Evolutionary conservation across 1,139 yeast genomes (phyloP).

Genomic region (Yamadazyma dushanensis): DNA sequence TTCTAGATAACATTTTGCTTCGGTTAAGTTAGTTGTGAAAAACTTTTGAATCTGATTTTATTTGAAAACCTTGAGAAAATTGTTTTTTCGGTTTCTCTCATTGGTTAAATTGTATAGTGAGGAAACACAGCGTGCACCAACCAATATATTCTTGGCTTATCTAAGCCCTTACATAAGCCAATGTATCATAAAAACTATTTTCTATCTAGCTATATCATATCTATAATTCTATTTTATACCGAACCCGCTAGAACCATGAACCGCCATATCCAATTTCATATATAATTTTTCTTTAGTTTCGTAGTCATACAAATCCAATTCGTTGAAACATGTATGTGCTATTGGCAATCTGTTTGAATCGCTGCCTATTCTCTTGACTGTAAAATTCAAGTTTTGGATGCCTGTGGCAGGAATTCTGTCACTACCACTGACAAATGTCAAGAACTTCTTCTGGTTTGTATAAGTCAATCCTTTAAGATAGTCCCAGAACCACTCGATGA

Average conservation of each 20-base stretch:
- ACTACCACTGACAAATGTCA: slow-evolving; percentile 84
- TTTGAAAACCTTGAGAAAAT: slow-evolving; percentile 15
- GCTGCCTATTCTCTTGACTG: slow-evolving; percentile 56
- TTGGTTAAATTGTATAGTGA: slow-evolving; percentile 7
- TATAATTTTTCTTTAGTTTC: slow-evolving; percentile 49
- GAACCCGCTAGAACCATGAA: slow-evolving; percentile 82
- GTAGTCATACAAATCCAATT: slow-evolving; percentile 75
- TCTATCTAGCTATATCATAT: not conserved
- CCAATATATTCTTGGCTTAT: not conserved
- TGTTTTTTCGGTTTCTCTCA: slow-evolving; percentile 17
- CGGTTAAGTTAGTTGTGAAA: slow-evolving; percentile 8
- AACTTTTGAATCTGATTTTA: slow-evolving; percentile 10
- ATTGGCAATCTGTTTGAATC: slow-evolving; percentile 64
- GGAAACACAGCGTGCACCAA: slow-evolving; percentile 1
- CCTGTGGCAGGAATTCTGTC: slow-evolving; percentile 95
- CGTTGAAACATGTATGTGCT: slow-evolving; percentile 94
- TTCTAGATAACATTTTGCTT: slow-evolving; percentile 18
- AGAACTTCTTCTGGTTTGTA: slow-evolving; percentile 56
- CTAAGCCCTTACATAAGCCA: not conserved
- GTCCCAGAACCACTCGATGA: slow-evolving; percentile 86
- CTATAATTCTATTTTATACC: slow-evolving; percentile 54
- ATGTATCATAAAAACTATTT: not conserved
- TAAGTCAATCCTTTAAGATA: slow-evolving; percentile 50
- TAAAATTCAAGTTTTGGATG: slow-evolving; percentile 67
- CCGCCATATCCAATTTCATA: slow-evolving; percentile 61